Evolutionary conservation across 2,329 filamentous ascomycete genomes (phyloP).

Genomic region (Fusarium pininemorale): DNA sequence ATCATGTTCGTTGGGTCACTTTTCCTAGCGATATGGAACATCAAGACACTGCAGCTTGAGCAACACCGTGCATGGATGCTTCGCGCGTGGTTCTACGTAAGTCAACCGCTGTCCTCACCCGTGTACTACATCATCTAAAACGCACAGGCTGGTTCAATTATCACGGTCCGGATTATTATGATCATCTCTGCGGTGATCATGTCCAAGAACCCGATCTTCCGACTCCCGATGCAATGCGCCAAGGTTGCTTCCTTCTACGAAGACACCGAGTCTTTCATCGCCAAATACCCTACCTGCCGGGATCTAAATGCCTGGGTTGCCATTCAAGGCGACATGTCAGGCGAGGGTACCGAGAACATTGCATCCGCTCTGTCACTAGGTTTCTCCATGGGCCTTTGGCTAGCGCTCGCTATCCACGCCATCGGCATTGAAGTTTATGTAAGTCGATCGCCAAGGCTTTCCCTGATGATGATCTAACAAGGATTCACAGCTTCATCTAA

Average conservation of each 20-base stretch:
- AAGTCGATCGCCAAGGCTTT: not conserved
- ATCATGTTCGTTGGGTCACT: constrained; percentile 56
- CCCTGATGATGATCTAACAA: not conserved
- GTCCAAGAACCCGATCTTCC: constrained; percentile 9
- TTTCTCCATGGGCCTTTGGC: constrained; percentile 1
- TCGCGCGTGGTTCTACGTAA: constrained; percentile 42
- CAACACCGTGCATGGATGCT: constrained; percentile 73
- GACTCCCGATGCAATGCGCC: constrained; percentile 7
- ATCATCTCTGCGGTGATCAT: constrained; percentile 4
- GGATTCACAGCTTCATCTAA: not conserved
- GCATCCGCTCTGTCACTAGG: constrained; percentile 6
- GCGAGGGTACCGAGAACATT: constrained; percentile 1
- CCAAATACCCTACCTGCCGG: not conserved
- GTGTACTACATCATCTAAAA: not conserved
- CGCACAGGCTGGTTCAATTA: constrained; percentile 9
- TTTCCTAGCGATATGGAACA: constrained; percentile 61
- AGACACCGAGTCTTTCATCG: not conserved
- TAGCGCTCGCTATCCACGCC: constrained; percentile 5
- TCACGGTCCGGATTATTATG: constrained; percentile 15
- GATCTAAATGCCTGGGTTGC: constrained; percentile 11
- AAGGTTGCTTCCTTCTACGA: constrained; percentile 18
- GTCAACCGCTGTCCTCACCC: too few relatives aligned
- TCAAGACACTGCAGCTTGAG: constrained; percentile 68
- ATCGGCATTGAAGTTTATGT: constrained; percentile 22
- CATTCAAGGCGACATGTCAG: constrained; percentile 8